These are phyloP conservation scores for Beauveria varroae DNA, from an alignment of 2,329 filamentous ascomycete genomes.

Conservation along the genomic window DNA sequence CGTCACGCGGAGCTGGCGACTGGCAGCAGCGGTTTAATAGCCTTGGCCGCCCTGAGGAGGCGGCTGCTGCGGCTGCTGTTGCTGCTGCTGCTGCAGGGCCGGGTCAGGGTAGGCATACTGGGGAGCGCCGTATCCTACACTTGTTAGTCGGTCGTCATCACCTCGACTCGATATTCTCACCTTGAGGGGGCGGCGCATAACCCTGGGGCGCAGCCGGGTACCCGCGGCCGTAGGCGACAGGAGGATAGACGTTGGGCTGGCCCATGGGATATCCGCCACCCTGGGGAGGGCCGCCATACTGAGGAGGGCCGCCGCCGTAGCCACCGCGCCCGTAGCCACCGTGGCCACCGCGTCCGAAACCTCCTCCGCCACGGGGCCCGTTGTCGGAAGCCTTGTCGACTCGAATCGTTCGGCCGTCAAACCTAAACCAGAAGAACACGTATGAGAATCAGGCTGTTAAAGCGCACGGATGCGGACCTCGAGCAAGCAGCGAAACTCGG, in stretches of 20 bases:
- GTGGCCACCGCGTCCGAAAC: constrained; percentile 34
- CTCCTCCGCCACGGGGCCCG: constrained; percentile 52
- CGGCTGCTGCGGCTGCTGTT: constrained; percentile 23
- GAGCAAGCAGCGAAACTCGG: constrained; percentile 11
- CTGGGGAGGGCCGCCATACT: constrained; percentile 29
- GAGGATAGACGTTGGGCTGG: constrained; percentile 30
- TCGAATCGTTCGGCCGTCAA: constrained; percentile 88
- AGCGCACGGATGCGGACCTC: constrained; percentile 11
- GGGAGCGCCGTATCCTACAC: constrained; percentile 29
- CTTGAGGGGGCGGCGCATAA: constrained; percentile 33
- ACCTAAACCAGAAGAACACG: constrained; percentile 45
- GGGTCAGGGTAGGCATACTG: constrained; percentile 42
- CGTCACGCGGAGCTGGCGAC: not conserved
- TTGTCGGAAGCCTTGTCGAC: constrained; percentile 93
- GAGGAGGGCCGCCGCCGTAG: constrained; percentile 33
- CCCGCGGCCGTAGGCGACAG: constrained; percentile 30
- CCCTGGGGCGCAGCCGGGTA: constrained; percentile 28
- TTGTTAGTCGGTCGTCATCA: constrained; percentile 5
- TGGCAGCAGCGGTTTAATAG: constrained; percentile 28
- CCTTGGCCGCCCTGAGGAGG: constrained; percentile 27
- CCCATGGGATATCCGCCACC: constrained; percentile 28
- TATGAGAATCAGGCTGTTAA: constrained; percentile 11
- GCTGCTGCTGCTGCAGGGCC: constrained; percentile 32
- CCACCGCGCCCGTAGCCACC: constrained; percentile 33
- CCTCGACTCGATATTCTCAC: constrained; percentile 21